Conservation (phyloP, 2,329 filamentous ascomycete species). For the Pseudogymnoascus sp. region DNA sequence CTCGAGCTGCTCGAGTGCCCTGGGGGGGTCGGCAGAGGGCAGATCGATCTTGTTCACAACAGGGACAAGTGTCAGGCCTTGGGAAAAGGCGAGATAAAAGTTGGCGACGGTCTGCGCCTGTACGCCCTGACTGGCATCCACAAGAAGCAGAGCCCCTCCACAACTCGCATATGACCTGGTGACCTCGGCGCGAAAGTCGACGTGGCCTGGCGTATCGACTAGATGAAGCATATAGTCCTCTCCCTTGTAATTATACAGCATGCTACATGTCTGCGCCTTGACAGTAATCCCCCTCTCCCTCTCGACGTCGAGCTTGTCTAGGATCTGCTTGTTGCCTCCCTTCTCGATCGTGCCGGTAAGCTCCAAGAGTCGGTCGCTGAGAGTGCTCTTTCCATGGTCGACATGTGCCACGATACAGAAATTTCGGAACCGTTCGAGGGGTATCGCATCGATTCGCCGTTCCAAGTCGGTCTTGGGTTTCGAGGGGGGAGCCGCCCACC, state of each 20-base stretch:
- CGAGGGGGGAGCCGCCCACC: slow-evolving; percentile 21
- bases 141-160: slow-evolving; percentile 82
- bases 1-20: slow-evolving; percentile 79
- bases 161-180: slow-evolving; percentile 94
- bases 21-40: slow-evolving; percentile 76
- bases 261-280: slow-evolving; percentile 96
- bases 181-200: slow-evolving; percentile 95
- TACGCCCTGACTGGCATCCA: slow-evolving; percentile 93
- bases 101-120: slow-evolving; percentile 98
- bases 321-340: slow-evolving; percentile 84
- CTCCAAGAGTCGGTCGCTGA: slow-evolving; percentile 87
- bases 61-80: slow-evolving; percentile 78
- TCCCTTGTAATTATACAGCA: slow-evolving; percentile 84
- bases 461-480: slow-evolving; percentile 40
- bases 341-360: slow-evolving; percentile 86
- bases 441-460: slow-evolving; percentile 62
- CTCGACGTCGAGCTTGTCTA: slow-evolving; percentile 96
- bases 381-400: slow-evolving; percentile 95
- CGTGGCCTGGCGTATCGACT: slow-evolving; percentile 94
- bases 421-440: slow-evolving; percentile 76
- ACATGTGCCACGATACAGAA: slow-evolving; percentile 99
- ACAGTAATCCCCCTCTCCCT: slow-evolving; percentile 94
- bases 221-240: slow-evolving; percentile 89
- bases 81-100: slow-evolving; percentile 93
- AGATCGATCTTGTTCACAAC: slow-evolving; percentile 97